A percentile compares a stretch with the other conserved stretches of the same genome.
Conservation (phyloP, 1,284 basidiomycete species). For the Trametes hirsuta region DNA sequence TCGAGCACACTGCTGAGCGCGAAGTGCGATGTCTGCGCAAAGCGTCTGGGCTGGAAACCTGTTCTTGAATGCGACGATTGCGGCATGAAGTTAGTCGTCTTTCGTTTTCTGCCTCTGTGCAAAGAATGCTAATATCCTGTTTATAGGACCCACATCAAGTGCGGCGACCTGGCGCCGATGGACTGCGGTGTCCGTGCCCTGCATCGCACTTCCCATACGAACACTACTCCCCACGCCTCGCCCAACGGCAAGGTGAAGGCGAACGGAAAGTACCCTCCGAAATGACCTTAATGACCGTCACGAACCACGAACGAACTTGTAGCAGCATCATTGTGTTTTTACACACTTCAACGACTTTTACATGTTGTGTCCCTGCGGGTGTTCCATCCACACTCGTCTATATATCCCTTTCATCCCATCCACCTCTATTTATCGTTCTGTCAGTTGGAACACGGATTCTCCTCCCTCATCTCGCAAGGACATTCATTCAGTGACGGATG, state of each 20-base stretch:
- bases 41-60: slow-evolving; percentile 84
- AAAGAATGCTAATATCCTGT: slow-evolving; percentile 15
- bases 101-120: neutral
- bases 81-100: slow-evolving; percentile 57
- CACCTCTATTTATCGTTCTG: neutral
- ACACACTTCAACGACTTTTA: slow-evolving; percentile 18
- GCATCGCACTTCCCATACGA: slow-evolving; percentile 1
- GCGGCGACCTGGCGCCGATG: slow-evolving; percentile 77
- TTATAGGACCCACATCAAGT: slow-evolving; percentile 77
- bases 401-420: neutral
- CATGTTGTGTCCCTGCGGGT: slow-evolving; percentile 7
- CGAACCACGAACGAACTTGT: neutral
- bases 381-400: slow-evolving; percentile 3
- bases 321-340: neutral
- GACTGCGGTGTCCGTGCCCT: slow-evolving; percentile 67
- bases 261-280: slow-evolving; percentile 20
- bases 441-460: neutral
- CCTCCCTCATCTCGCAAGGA: slow-evolving; percentile 1
- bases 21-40: slow-evolving; percentile 83
- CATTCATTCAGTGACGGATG: slow-evolving; percentile 16
- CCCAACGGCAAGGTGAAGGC: slow-evolving; percentile 18
- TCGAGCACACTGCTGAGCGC: slow-evolving; percentile 66
- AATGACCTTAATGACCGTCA: slow-evolving; percentile 13
- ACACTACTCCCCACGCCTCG: slow-evolving; percentile 14
- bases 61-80: slow-evolving; percentile 91